Conservation (phyloP, 2,329 filamentous ascomycete genomes). For the Verticillium zaregamsianum region DNA sequence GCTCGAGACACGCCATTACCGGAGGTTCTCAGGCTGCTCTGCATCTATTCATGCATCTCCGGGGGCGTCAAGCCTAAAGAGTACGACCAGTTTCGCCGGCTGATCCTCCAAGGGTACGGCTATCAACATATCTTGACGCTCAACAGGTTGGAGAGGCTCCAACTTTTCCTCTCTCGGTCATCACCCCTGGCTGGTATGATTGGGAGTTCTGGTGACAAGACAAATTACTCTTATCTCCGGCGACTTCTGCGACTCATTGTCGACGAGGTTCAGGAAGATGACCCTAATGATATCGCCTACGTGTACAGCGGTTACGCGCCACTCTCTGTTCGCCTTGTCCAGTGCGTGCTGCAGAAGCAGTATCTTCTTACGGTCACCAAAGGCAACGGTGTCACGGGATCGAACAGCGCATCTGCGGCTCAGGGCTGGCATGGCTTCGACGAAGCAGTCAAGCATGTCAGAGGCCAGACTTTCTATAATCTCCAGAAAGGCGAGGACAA, state of each 20-base stretch:
- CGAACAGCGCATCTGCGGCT: conserved; percentile 37
- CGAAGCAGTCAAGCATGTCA: conserved; percentile 81
- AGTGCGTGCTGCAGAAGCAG: conserved; percentile 88
- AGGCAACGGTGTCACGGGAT: conserved; percentile 49
- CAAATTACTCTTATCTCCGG: conserved; percentile 85
- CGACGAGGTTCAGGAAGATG: conserved; percentile 93
- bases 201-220: conserved; percentile 68
- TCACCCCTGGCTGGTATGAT: conserved; percentile 79
- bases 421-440: conserved; percentile 94
- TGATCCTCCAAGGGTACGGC: conserved; percentile 88
- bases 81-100: conserved; percentile 81
- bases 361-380: conserved; percentile 69
- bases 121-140: conserved; percentile 93
- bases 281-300: conserved; percentile 94
- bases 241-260: conserved; percentile 86
- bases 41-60: conserved; percentile 85
- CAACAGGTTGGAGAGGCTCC: conserved; percentile 81
- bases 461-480: conserved; percentile 87
- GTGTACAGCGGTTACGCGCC: conserved; percentile 97
- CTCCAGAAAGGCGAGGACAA: conserved; percentile 91
- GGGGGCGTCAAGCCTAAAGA: conserved; percentile 87
- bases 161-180: conserved; percentile 73
- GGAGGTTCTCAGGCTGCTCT: conserved; percentile 81
- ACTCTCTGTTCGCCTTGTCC: conserved; percentile 83
- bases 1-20: conserved; percentile 75